A percentile compares a stretch with the other conserved stretches of the same genome.
Evolutionary conservation across 2,329 filamentous ascomycete genomes (phyloP).

Genomic region (Colletotrichum sp.): DNA sequence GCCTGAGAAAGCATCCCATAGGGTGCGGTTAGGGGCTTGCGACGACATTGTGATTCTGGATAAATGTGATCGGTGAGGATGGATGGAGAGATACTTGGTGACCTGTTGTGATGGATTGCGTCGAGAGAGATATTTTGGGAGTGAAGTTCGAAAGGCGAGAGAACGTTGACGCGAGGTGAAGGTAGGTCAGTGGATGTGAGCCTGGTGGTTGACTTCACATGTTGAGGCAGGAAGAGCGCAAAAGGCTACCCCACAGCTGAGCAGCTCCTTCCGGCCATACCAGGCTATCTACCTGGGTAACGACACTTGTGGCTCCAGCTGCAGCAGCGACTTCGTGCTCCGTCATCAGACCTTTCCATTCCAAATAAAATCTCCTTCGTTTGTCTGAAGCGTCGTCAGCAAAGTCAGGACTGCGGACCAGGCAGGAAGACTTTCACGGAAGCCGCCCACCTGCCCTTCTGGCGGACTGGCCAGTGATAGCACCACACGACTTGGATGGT

Average conservation of each 20-base stretch:
- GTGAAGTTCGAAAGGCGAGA: neutral
- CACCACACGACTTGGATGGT: neutral
- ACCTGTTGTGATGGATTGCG: neutral
- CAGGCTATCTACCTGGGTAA: neutral
- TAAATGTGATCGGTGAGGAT: neutral
- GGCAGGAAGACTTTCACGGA: neutral
- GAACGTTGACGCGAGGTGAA: neutral
- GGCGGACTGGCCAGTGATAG: neutral
- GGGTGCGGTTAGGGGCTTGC: neutral
- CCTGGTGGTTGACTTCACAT: neutral
- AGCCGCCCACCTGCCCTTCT: neutral
- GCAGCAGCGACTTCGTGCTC: neutral
- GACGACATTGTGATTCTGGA: neutral
- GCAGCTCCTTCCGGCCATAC: neutral
- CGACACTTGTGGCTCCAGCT: neutral
- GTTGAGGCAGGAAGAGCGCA: neutral
- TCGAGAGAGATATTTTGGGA: neutral
- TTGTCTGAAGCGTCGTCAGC: neutral
- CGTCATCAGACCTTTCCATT: neutral
- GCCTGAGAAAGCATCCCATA: neutral
- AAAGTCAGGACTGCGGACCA: neutral
- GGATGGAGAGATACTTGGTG: neutral
- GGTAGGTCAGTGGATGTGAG: neutral
- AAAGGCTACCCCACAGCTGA: neutral
- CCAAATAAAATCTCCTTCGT: neutral